phyloP scores from a whole-genome alignment of 2,329 filamentous ascomycete genomes.

The Diaporthe citriasiana region DNA sequence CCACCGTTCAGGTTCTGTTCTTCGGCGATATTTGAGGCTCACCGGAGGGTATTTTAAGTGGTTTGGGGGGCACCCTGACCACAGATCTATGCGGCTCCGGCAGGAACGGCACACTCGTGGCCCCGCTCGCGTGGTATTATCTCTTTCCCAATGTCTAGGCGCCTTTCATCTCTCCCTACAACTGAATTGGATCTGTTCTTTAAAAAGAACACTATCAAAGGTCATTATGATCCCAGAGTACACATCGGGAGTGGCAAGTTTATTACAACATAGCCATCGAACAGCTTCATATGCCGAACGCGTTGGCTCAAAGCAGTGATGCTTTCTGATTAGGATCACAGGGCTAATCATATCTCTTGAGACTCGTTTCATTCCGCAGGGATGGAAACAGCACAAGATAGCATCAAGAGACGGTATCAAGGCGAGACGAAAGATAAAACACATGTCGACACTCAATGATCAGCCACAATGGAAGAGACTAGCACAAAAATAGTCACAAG shows the following conservation, averaged over 20 bases:
- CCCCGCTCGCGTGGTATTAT: not conserved
- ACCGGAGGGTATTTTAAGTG: not conserved
- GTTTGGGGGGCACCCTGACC: too few relatives aligned
- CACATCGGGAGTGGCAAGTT: not conserved
- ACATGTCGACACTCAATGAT: too few relatives aligned
- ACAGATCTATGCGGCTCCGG: too few relatives aligned
- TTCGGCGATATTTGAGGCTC: conserved; percentile 60
- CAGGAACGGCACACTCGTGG: not conserved
- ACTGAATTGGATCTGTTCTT: not conserved
- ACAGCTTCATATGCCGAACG: not conserved
- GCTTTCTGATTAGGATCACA: not conserved
- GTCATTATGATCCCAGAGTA: not conserved
- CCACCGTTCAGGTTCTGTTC: conserved; percentile 90
- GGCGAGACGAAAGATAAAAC: not conserved
- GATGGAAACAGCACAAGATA: not conserved
- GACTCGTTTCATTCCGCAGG: not conserved
- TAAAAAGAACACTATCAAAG: not conserved
- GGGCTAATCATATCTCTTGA: not conserved
- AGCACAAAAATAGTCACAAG: not conserved
- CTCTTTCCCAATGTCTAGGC: not conserved
- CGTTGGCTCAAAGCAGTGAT: too few relatives aligned
- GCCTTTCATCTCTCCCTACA: not conserved
- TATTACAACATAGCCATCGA: not conserved
- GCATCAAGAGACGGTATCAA: not conserved
- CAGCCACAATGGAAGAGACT: not conserved